Evolutionary conservation across 2,329 filamentous ascomycete genomes (phyloP).

Genomic region (Alternaria solani): DNA sequence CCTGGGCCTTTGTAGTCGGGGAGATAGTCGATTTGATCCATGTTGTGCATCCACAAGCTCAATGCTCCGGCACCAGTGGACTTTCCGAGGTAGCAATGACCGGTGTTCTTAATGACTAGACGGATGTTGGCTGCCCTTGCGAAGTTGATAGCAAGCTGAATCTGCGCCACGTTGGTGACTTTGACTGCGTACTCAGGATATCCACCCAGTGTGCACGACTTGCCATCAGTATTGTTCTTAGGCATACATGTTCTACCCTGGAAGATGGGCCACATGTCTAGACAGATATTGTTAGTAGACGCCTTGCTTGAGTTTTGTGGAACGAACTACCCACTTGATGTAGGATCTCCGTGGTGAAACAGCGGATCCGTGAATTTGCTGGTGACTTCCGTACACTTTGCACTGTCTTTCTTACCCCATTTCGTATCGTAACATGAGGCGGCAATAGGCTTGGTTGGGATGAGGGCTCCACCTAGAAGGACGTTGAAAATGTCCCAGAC

Average conservation of each 20-base stretch:
- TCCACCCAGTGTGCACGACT: conserved; percentile 35
- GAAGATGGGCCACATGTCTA: conserved; percentile 35
- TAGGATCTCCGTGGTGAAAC: conserved; percentile 40
- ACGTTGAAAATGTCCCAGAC: conserved; percentile 26
- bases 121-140: conserved; percentile 35
- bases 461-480: conserved; percentile 23
- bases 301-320: not conserved
- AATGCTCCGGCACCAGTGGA: conserved; percentile 33
- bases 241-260: conserved; percentile 41
- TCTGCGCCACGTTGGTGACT: conserved; percentile 33
- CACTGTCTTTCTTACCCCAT: conserved; percentile 17
- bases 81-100: conserved; percentile 43
- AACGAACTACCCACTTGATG: conserved; percentile 6
- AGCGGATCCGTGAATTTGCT: conserved; percentile 18
- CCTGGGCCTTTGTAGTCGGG: conserved; percentile 31
- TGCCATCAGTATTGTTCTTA: conserved; percentile 28
- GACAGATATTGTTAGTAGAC: not conserved
- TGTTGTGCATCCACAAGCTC: conserved; percentile 42
- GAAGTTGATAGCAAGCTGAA: conserved; percentile 42
- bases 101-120: conserved; percentile 44
- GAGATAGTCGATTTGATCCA: conserved; percentile 39
- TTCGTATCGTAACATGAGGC: conserved; percentile 27
- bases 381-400: conserved; percentile 17
- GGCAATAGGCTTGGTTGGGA: conserved; percentile 26
- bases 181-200: conserved; percentile 40